These are phyloP conservation scores for Lipomyces anomalus DNA, from an alignment of 805 yeast genomes.

Conservation along the genomic window DNA sequence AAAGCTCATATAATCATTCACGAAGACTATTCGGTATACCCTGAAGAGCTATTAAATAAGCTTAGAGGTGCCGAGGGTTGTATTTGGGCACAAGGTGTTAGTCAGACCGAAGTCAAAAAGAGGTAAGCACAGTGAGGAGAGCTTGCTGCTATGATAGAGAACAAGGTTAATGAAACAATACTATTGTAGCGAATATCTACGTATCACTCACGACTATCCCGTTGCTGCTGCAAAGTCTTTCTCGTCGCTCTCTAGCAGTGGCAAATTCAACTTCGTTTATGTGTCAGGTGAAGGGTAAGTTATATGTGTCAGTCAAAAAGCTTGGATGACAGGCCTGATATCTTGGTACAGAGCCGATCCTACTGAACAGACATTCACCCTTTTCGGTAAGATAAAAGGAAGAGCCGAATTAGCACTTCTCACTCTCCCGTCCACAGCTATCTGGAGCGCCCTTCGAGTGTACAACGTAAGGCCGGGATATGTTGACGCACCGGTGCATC, in stretches of 20 bases:
- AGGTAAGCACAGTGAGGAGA: constrained; percentile 2
- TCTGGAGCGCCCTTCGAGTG: constrained; percentile 3
- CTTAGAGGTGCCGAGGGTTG: constrained; percentile 4
- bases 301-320: background rate
- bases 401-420: constrained; percentile 6
- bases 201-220: constrained; percentile 4
- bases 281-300: constrained; percentile 7
- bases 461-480: constrained; percentile 1
- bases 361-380: background rate
- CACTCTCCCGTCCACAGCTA: background rate
- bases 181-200: constrained; percentile 3
- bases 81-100: constrained; percentile 7
- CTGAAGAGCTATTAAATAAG: constrained; percentile 4
- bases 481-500: background rate
- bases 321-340: background rate
- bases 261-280: constrained; percentile 5
- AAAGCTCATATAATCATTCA: constrained; percentile 3
- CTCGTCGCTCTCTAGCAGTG: constrained; percentile 1
- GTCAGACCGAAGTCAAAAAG: constrained; percentile 5
- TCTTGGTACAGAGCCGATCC: constrained; percentile 3
- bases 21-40: constrained; percentile 4
- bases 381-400: constrained; percentile 3
- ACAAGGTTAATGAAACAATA: background rate
- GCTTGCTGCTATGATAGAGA: background rate
- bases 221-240: constrained; percentile 5